These are phyloP conservation scores for Sporothrix mexicana DNA, from an alignment of 2,329 filamentous ascomycete genomes.

Conservation along the genomic window DNA sequence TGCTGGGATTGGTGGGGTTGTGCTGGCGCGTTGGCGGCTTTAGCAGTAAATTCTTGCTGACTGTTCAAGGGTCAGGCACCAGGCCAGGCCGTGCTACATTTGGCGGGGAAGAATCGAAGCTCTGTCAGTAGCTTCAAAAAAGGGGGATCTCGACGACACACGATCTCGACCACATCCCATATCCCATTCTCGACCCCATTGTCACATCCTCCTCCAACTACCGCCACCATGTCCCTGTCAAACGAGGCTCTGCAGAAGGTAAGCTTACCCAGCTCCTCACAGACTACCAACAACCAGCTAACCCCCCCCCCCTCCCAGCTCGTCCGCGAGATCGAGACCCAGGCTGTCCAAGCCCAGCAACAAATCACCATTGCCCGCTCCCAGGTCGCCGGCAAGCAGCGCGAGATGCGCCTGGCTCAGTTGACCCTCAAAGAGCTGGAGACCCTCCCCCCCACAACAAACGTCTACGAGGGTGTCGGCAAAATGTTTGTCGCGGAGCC, in stretches of 20 bases:
- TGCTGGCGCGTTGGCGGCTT: not conserved
- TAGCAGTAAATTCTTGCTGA: conserved; percentile 7
- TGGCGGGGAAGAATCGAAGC: conserved; percentile 1
- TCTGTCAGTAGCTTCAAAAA: conserved; percentile 14
- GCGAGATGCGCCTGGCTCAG: conserved; percentile 86
- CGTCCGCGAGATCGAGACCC: conserved; percentile 90
- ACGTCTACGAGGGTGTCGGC: conserved; percentile 91
- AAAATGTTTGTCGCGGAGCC: conserved; percentile 96
- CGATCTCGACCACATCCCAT: not conserved
- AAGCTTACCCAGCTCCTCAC: not conserved
- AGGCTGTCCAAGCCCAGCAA: conserved; percentile 86
- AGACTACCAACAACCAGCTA: conserved; percentile 20
- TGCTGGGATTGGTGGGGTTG: not conserved
- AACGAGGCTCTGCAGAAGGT: conserved; percentile 96
- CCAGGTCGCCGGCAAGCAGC: conserved; percentile 83
- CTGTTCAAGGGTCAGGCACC: conserved; percentile 16
- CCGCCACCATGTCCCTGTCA: conserved; percentile 77
- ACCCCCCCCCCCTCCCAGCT: conserved; percentile 61
- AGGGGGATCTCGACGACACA: not conserved
- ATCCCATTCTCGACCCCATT: not conserved
- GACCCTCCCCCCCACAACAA: conserved; percentile 74
- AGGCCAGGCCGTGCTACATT: not conserved
- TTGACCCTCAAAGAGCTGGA: conserved; percentile 83
- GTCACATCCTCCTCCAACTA: not conserved
- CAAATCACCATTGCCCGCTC: conserved; percentile 86